Conservation (phyloP, 2,329 filamentous ascomycete genomes). For the Aspergillus pseudonomiae region DNA sequence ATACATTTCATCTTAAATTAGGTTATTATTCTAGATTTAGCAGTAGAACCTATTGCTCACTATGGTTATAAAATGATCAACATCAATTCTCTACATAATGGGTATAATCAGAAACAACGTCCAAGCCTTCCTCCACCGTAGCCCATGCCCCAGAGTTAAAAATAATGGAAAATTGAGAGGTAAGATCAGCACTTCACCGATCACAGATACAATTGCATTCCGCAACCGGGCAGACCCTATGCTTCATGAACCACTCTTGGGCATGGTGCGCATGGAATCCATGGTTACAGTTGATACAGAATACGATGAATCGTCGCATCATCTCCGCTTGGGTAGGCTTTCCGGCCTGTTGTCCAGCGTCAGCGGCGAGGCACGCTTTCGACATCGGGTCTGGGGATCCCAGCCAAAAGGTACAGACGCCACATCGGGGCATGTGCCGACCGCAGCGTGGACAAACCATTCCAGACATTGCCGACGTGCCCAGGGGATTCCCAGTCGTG, state of each 20-base stretch:
- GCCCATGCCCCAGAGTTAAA: background rate
- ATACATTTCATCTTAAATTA: background rate
- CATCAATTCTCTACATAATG: constrained; percentile 3
- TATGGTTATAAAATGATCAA: background rate
- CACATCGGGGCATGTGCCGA: constrained; percentile 65
- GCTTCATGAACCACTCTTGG: constrained; percentile 59
- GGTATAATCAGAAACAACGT: constrained; percentile 7
- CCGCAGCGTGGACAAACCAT: constrained; percentile 64
- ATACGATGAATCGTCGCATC: constrained; percentile 60
- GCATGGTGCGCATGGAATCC: constrained; percentile 67
- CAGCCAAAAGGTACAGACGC: constrained; percentile 64
- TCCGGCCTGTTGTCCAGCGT: constrained; percentile 31
- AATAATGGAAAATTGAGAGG: background rate
- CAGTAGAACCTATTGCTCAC: background rate
- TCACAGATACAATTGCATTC: constrained; percentile 47
- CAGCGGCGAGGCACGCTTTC: constrained; percentile 38
- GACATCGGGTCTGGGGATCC: constrained; percentile 60
- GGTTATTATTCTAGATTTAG: background rate
- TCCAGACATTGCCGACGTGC: constrained; percentile 44
- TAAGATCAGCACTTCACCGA: constrained; percentile 27
- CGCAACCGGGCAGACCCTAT: constrained; percentile 44
- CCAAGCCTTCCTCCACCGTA: background rate
- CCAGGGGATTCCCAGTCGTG: constrained; percentile 40
- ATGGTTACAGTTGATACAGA: constrained; percentile 66
- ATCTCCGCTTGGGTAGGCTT: constrained; percentile 43